A percentile compares a stretch with the other conserved stretches of the same genome.
Evolutionary conservation across 257 asterid genomes (phyloP).

Genomic region (Parsonsia alboflavescens): DNA sequence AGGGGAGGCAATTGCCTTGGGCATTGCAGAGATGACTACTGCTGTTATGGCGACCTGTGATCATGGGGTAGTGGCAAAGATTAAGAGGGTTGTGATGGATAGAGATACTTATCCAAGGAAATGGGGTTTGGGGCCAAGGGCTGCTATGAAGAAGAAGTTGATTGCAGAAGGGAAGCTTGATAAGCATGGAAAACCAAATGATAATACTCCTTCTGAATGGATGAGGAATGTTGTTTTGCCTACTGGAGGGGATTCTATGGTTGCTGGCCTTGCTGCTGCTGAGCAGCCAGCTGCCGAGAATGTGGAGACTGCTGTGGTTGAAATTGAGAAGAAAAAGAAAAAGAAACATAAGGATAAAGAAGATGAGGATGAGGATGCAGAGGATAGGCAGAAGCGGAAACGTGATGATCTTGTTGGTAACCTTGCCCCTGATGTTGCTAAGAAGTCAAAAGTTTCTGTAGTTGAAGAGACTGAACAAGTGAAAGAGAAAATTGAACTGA

Average conservation of each 20-base stretch:
- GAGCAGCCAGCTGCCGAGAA: conserved; percentile 16
- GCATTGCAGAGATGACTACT: conserved; percentile 95
- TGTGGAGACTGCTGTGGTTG: conserved; percentile 37
- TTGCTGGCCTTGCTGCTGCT: conserved; percentile 68
- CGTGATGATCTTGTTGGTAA: conserved; percentile 40
- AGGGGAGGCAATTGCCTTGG: conserved; percentile 89
- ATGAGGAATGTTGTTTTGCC: conserved; percentile 72
- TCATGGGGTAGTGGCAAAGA: conserved; percentile 90
- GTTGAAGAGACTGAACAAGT: conserved; percentile 26
- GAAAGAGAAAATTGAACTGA: conserved; percentile 20
- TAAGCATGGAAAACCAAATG: conserved; percentile 79
- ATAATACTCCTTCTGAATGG: conserved; percentile 78
- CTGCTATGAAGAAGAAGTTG: conserved; percentile 85
- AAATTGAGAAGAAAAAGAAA: conserved; percentile 47
- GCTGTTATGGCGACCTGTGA: conserved; percentile 95
- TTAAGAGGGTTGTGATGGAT: conserved; percentile 98
- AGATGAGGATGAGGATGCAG: conserved; percentile 38
- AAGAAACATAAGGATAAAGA: conserved; percentile 41
- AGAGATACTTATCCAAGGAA: conserved; percentile 96
- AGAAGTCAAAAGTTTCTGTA: conserved; percentile 48
- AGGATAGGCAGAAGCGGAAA: conserved; percentile 55
- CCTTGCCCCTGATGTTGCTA: conserved; percentile 42
- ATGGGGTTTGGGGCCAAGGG: conserved; percentile 97
- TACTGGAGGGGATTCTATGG: conserved; percentile 60
- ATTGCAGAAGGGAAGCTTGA: conserved; percentile 84